Evolutionary conservation across 805 yeast genomes (phyloP), one percentile per base, ranked within the genome.

Genomic region (Suhomyces pyralidae): DNA sequence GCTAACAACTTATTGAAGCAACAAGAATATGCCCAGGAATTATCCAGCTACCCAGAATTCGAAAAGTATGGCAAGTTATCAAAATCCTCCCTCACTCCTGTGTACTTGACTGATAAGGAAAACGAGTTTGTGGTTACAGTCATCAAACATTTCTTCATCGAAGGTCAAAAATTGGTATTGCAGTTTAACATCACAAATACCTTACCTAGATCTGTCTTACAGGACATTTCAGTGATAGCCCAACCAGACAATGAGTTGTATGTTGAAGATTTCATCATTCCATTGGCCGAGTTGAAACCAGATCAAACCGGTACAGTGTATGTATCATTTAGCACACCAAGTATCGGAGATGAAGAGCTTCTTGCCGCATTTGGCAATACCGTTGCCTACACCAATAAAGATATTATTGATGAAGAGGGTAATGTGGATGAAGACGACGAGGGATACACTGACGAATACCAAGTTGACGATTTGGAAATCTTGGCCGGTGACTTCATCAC

Each of bases 371-470:
- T 93, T 61, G 78, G 81, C 45, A 88, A 87, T 67, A 81, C 83
- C 7, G 76, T 93, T 55, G 79, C 85, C 20, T 93, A 86, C 75
- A 82, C 85, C 17, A 80, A 90, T 47, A 87, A 84, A 70, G 98
- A 93, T 67, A 76, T 88, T 58, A 87, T 90, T 60, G 85, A 90
- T 46, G 78, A 81, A 8, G 85, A 91, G 14, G 84, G 85, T 19
- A 82, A 80, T 56, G 80, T 86, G 48, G 81, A 80, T 54, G 86
- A 81, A 45, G 83, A 80, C 47, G 86, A 76, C 50, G 96, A 87
- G 58, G 97, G 97, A 15, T 89, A 86, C 79, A 88, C 87, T 58
- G 98, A 94, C 69, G 97, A 92, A 70, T 94, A 93, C 71, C 94
- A 86, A 67, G 82, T 94, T 58, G 97, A 90, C 69, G 87, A 86